Conservation (phyloP, 2,329 filamentous ascomycete species). For the Ascochyta fabae region DNA sequence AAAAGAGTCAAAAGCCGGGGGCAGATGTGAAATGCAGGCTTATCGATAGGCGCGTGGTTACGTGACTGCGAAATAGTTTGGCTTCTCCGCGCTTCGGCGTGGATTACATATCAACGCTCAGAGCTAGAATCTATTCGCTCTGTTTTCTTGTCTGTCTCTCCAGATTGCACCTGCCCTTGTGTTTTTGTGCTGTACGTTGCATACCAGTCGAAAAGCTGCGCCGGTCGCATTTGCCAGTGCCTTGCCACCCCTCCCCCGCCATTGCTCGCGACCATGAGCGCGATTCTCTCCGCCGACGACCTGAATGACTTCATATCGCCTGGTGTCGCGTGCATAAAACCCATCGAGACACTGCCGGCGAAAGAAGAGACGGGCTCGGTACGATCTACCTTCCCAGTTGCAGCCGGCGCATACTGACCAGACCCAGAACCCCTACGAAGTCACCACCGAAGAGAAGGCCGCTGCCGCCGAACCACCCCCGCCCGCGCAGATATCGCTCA, state of each 20-base stretch:
- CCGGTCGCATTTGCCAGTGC: constrained; percentile 16
- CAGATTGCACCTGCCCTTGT: not conserved
- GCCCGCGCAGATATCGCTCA: constrained; percentile 91
- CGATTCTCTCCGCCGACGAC: constrained; percentile 95
- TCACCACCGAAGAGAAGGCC: constrained; percentile 87
- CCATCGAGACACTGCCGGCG: constrained; percentile 84
- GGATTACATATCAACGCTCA: constrained; percentile 13
- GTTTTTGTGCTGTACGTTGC: not conserved
- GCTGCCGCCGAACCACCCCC: constrained; percentile 62
- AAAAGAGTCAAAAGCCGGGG: constrained; percentile 30
- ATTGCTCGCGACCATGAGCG: constrained; percentile 71
- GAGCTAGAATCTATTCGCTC: constrained; percentile 2
- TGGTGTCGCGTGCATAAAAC: constrained; percentile 97
- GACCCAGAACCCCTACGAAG: constrained; percentile 72
- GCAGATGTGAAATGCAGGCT: constrained; percentile 31
- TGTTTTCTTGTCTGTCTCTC: not conserved
- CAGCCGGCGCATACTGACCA: constrained; percentile 35
- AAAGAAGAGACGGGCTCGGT: constrained; percentile 58
- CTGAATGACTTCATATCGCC: constrained; percentile 99
- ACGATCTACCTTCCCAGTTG: constrained; percentile 19
- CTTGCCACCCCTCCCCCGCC: constrained; percentile 26
- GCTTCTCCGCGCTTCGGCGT: constrained; percentile 32
- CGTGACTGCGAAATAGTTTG: constrained; percentile 26
- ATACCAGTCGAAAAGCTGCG: not conserved
- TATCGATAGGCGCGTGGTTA: constrained; percentile 41